Evolutionary conservation across 352 stramenopile genomes (phyloP).

Genomic region (Aphanomyces stellatus): DNA sequence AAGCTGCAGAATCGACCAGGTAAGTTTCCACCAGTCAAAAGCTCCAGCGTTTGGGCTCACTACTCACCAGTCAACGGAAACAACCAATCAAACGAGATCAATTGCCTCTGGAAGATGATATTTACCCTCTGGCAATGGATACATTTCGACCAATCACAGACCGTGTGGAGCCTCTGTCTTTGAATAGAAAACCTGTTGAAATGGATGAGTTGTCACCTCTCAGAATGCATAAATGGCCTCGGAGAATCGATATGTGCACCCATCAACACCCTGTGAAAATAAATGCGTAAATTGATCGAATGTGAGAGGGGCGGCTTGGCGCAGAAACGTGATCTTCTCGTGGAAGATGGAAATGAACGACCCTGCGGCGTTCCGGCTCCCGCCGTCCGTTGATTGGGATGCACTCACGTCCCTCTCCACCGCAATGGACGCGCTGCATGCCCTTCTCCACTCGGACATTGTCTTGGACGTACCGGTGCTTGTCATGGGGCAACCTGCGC

Average conservation of each 20-base stretch:
- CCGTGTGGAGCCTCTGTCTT: too few relatives aligned
- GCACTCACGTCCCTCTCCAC: not conserved
- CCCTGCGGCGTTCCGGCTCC: not conserved
- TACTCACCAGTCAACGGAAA: slow-evolving; percentile 16
- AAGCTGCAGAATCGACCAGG: not conserved
- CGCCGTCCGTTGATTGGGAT: not conserved
- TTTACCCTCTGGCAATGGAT: too few relatives aligned
- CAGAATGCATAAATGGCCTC: too few relatives aligned
- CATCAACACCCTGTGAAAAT: not conserved
- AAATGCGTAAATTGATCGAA: too few relatives aligned
- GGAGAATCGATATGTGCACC: not conserved
- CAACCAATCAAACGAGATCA: slow-evolving; percentile 9
- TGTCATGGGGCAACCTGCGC: slow-evolving; percentile 66
- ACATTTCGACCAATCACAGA: too few relatives aligned
- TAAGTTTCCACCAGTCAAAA: slow-evolving; percentile 18
- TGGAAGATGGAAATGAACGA: not conserved
- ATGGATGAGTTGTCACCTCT: not conserved
- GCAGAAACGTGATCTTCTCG: too few relatives aligned
- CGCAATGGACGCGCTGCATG: not conserved
- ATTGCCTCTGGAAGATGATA: too few relatives aligned
- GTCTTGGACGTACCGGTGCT: slow-evolving; percentile 35
- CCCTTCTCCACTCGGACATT: not conserved
- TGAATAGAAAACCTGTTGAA: too few relatives aligned
- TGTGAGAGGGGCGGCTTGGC: too few relatives aligned
- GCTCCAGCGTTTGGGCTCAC: not conserved